A percentile compares a stretch with the other conserved stretches of the same genome.
Conservation (phyloP, 768 basidiomycete genomes). For the Fomitopsis pulvina region DNA sequence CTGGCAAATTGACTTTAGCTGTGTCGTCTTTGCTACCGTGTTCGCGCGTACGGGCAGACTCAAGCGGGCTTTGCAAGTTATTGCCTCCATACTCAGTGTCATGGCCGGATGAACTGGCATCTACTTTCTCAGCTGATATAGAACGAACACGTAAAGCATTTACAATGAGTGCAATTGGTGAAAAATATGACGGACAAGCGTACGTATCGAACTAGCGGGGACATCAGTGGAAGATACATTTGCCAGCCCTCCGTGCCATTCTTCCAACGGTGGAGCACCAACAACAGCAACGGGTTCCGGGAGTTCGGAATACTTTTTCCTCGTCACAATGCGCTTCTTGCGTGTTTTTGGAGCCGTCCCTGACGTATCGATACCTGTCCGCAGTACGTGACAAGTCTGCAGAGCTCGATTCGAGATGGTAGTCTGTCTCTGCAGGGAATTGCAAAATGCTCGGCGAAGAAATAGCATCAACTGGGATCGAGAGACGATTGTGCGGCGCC, state of each 20-base stretch:
- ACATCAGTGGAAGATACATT: slow-evolving; percentile 2
- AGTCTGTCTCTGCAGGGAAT: neutral
- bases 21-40: neutral
- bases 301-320: slow-evolving; percentile 52
- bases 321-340: slow-evolving; percentile 26
- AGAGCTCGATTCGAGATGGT: too few species aligned
- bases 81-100: too few species aligned
- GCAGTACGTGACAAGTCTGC: too few species aligned
- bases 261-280: slow-evolving; percentile 34
- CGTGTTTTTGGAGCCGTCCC: neutral
- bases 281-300: slow-evolving; percentile 46
- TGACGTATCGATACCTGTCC: neutral
- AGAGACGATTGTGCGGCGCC: neutral
- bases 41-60: too few species aligned
- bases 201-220: slow-evolving; percentile 6
- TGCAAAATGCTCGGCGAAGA: slow-evolving; percentile 10
- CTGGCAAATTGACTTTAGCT: neutral
- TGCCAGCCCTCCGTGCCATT: slow-evolving; percentile 32
- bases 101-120: too few species aligned
- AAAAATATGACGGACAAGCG: slow-evolving; percentile 5
- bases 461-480: slow-evolving; percentile 9
- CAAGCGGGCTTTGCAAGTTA: too few species aligned
- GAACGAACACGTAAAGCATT: neutral
- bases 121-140: neutral
- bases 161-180: neutral